A percentile compares a stretch with the other conserved stretches of the same genome.
Evolutionary conservation across 2,329 filamentous ascomycete species (phyloP).

Genomic region (Ilyonectria mors-panacis): DNA sequence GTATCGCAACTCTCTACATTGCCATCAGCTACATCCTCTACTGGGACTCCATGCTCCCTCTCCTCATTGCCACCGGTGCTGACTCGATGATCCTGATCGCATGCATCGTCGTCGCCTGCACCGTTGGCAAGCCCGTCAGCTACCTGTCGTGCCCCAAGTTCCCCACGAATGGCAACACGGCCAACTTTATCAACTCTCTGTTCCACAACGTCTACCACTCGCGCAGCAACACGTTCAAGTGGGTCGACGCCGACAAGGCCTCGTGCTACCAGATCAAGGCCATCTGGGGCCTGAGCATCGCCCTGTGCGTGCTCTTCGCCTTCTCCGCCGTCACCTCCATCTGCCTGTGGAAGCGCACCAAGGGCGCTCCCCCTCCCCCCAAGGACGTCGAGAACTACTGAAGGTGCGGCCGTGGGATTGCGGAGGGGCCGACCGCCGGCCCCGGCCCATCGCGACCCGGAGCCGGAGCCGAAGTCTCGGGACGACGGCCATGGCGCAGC

Average conservation of each 20-base stretch:
- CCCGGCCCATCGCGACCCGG: slow-evolving; percentile 10
- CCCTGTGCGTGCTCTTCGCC: slow-evolving; percentile 79
- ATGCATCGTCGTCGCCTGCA: slow-evolving; percentile 81
- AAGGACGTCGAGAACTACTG: slow-evolving; percentile 65
- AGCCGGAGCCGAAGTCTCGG: slow-evolving; percentile 54
- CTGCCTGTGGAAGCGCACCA: slow-evolving; percentile 75
- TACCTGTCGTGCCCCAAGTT: slow-evolving; percentile 79
- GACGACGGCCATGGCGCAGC: slow-evolving; percentile 54
- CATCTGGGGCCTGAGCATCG: slow-evolving; percentile 88
- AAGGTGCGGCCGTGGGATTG: slow-evolving; percentile 63
- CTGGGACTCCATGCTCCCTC: slow-evolving; percentile 81
- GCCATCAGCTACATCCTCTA: slow-evolving; percentile 87
- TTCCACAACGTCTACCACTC: slow-evolving; percentile 57
- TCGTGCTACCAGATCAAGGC: slow-evolving; percentile 90
- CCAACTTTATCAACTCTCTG: slow-evolving; percentile 62
- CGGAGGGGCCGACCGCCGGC: slow-evolving; percentile 31
- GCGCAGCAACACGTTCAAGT: slow-evolving; percentile 56
- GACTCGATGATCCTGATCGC: slow-evolving; percentile 82
- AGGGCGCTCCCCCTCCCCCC: slow-evolving; percentile 54
- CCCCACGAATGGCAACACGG: slow-evolving; percentile 58
- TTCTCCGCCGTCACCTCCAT: slow-evolving; percentile 72
- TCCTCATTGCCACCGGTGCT: slow-evolving; percentile 76
- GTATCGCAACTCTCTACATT: slow-evolving; percentile 84
- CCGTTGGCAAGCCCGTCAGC: slow-evolving; percentile 85
- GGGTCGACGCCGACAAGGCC: slow-evolving; percentile 67